phyloP scores from a whole-genome alignment of 2,329 filamentous ascomycete genomes.

The Botrytis fragariae region DNA sequence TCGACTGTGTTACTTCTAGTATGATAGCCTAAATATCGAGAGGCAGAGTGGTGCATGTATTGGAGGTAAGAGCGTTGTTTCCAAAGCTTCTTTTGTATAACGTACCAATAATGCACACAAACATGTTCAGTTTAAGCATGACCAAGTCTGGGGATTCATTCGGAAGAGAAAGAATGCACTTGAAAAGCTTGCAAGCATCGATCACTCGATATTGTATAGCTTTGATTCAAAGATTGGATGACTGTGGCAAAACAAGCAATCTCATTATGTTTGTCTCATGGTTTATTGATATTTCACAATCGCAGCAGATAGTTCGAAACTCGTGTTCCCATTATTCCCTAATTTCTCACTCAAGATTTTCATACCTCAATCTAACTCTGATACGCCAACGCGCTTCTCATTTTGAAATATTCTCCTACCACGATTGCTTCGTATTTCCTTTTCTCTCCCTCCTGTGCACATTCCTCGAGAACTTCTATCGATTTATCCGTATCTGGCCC shows the following conservation, averaged over 20 bases:
- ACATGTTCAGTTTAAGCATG: neutral
- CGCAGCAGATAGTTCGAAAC: too few relatives aligned
- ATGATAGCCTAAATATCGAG: neutral
- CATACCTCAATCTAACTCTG: neutral
- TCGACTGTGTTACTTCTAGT: neutral
- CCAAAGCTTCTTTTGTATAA: neutral
- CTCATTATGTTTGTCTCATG: neutral
- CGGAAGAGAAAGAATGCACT: neutral
- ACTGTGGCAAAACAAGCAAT: neutral
- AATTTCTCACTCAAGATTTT: too few relatives aligned
- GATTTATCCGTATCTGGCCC: conserved; percentile 48
- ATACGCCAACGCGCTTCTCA: conserved; percentile 33
- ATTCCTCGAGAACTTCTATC: conserved; percentile 52
- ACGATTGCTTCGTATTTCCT: conserved; percentile 49
- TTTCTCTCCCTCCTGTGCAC: conserved; percentile 43
- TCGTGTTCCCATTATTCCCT: neutral
- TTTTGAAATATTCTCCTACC: conserved; percentile 31
- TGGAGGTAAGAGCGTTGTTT: neutral
- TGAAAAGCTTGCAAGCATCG: too few relatives aligned
- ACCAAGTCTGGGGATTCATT: neutral
- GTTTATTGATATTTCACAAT: neutral
- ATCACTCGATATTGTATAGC: neutral
- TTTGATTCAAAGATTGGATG: neutral
- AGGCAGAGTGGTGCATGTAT: neutral
- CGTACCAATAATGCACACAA: neutral